Conservation (phyloP, 257 asterid genomes). For the Ophiorrhiza pumila region DNA sequence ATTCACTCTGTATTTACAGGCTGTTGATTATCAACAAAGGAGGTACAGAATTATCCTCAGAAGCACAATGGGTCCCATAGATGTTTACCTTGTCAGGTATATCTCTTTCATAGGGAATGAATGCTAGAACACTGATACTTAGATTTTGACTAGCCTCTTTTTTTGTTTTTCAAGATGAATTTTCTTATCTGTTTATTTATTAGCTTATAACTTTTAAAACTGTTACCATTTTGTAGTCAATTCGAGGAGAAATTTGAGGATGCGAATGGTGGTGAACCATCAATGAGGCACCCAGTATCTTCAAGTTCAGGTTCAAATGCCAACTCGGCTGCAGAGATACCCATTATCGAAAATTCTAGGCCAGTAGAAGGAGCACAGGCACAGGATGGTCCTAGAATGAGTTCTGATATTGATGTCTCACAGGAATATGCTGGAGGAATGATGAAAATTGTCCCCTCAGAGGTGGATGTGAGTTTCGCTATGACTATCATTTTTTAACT, state of each 20-base stretch:
- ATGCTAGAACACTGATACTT: not conserved
- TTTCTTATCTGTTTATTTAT: constrained; percentile 9
- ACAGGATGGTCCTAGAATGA: constrained; percentile 40
- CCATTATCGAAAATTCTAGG: constrained; percentile 32
- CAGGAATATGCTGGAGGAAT: constrained; percentile 73
- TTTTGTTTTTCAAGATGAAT: not conserved
- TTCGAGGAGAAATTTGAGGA: constrained; percentile 92
- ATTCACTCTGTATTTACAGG: constrained; percentile 39
- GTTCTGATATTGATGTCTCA: constrained; percentile 40
- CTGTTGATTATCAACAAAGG: constrained; percentile 85
- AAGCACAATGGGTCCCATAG: constrained; percentile 97
- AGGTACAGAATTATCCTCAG: constrained; percentile 93
- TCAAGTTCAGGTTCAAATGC: constrained; percentile 66
- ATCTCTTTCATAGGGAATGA: constrained; percentile 4
- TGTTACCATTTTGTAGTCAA: constrained; percentile 50
- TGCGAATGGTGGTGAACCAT: constrained; percentile 53
- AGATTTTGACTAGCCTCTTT: not conserved
- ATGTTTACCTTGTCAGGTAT: constrained; percentile 95
- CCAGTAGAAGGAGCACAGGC: constrained; percentile 38
- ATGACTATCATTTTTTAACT: constrained; percentile 9
- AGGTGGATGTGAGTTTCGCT: constrained; percentile 59
- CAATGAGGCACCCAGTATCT: constrained; percentile 47
- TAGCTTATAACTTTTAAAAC: not conserved
- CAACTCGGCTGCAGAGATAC: constrained; percentile 36
- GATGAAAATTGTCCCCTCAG: constrained; percentile 74